A percentile compares a stretch with the other conserved stretches of the same genome.
Evolutionary conservation across 2,329 filamentous ascomycete species (phyloP).

Genomic region (Sporothrix curviconia): DNA sequence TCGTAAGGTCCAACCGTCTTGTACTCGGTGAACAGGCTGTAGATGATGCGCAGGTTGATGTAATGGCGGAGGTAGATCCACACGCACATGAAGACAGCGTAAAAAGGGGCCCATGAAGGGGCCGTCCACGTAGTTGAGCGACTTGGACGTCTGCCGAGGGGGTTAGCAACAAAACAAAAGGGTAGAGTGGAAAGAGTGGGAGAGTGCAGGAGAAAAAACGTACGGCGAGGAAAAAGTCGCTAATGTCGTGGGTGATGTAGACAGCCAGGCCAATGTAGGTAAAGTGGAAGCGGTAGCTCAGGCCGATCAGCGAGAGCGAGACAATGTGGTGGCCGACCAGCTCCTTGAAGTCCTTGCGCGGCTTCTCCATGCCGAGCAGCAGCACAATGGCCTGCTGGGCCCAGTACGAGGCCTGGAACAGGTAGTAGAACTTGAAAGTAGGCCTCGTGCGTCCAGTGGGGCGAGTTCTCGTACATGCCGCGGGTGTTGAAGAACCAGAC

Average conservation of each 20-base stretch:
- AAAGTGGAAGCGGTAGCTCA: slow-evolving; percentile 95
- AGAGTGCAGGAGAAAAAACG: slow-evolving; percentile 35
- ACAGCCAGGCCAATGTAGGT: slow-evolving; percentile 90
- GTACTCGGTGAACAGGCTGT: slow-evolving; percentile 69
- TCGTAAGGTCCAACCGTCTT: slow-evolving; percentile 66
- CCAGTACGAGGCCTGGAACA: slow-evolving; percentile 94
- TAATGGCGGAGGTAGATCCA: slow-evolving; percentile 92
- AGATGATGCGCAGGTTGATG: slow-evolving; percentile 71
- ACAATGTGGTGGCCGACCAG: slow-evolving; percentile 88
- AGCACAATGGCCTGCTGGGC: slow-evolving; percentile 88
- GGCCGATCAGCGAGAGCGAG: slow-evolving; percentile 71
- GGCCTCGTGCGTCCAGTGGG: slow-evolving; percentile 72
- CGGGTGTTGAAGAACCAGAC: slow-evolving; percentile 93
- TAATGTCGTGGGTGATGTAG: slow-evolving; percentile 91
- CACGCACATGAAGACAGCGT: slow-evolving; percentile 68
- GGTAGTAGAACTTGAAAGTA: slow-evolving; percentile 92
- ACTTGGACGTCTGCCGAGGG: slow-evolving; percentile 79
- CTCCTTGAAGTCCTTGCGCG: slow-evolving; percentile 90
- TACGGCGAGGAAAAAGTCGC: slow-evolving; percentile 91
- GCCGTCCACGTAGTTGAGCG: slow-evolving; percentile 82
- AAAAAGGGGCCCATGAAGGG: slow-evolving; percentile 76
- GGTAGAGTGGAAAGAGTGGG: background rate
- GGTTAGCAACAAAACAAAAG: background rate
- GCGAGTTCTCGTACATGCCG: slow-evolving; percentile 85
- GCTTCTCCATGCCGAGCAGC: slow-evolving; percentile 82